Evolutionary conservation across 2,329 filamentous ascomycete genomes (phyloP).

Genomic region (Raffaelea albimanens): DNA sequence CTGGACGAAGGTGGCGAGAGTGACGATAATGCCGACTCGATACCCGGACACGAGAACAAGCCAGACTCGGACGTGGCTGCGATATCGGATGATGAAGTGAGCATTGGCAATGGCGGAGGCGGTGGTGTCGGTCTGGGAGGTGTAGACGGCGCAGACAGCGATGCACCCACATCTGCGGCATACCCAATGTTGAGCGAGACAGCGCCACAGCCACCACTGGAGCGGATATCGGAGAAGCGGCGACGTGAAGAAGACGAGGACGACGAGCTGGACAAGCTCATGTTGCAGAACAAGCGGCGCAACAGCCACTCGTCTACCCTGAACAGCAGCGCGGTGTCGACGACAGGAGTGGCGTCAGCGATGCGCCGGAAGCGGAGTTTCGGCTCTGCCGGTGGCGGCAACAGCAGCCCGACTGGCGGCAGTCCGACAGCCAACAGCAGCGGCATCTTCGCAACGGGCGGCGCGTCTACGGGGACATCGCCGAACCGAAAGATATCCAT

Average conservation of each 20-base stretch:
- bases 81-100: neutral
- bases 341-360: slow-evolving; percentile 28
- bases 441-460: neutral
- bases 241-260: slow-evolving; percentile 89
- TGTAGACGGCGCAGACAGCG: no score
- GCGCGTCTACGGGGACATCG: neutral
- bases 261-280: slow-evolving; percentile 79
- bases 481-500: slow-evolving; percentile 11
- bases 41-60: neutral
- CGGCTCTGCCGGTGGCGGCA: slow-evolving; percentile 5
- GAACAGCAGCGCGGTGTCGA: neutral
- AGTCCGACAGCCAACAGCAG: neutral
- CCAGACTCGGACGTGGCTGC: neutral
- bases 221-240: slow-evolving; percentile 79
- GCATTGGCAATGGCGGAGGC: no score
- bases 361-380: slow-evolving; percentile 38
- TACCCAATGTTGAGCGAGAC: neutral
- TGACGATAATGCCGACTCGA: neutral
- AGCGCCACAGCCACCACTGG: no score
- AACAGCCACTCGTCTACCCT: slow-evolving; percentile 39
- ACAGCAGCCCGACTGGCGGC: neutral
- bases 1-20: slow-evolving; percentile 22
- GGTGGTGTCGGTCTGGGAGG: no score
- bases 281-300: slow-evolving; percentile 53
- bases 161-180: no score